Percentiles rank a stretch among this genome's conserved stretches.
These are phyloP conservation scores for Sindora glabra DNA, from an alignment of 306 rosid genomes.

Conservation along the genomic window DNA sequence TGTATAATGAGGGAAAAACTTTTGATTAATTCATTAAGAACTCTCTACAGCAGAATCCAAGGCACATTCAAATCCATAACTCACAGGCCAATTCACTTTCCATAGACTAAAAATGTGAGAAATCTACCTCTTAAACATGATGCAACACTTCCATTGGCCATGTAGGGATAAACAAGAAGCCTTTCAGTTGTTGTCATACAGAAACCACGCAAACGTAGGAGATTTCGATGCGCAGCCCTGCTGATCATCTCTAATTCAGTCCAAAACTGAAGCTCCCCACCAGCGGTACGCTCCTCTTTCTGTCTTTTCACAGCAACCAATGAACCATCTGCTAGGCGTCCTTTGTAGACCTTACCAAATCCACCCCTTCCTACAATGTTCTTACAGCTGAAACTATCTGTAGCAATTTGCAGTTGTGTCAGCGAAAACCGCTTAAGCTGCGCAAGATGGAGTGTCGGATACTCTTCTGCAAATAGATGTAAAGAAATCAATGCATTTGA, in stretches of 20 bases:
- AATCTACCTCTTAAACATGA: conserved; percentile 56
- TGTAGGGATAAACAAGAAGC: conserved; percentile 63
- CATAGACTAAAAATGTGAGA: not conserved
- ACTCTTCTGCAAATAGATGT: conserved; percentile 43
- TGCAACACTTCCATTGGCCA: conserved; percentile 68
- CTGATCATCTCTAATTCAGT: conserved; percentile 71
- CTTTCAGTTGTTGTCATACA: conserved; percentile 76
- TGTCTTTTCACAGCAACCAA: conserved; percentile 54
- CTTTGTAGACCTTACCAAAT: conserved; percentile 59
- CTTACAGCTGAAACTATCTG: conserved; percentile 55
- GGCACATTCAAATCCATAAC: too few species aligned
- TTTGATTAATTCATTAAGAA: too few species aligned
- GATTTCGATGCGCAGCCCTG: conserved; percentile 66
- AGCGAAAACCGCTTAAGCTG: conserved; percentile 60
- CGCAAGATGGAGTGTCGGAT: conserved; percentile 60
- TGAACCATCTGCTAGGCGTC: conserved; percentile 56
- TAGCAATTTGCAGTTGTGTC: conserved; percentile 53
- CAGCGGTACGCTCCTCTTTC: conserved; percentile 63
- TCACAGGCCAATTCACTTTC: too few species aligned
- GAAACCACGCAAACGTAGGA: conserved; percentile 51
- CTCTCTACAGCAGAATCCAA: too few species aligned
- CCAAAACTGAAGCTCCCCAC: conserved; percentile 68
- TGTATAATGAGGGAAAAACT: too few species aligned
- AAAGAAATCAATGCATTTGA: not conserved
- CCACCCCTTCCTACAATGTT: conserved; percentile 62